Evolutionary conservation across 2,329 filamentous ascomycete genomes (phyloP), one percentile per base, ranked within the genome.

Genomic region (Fusarium brachygibbosum): DNA sequence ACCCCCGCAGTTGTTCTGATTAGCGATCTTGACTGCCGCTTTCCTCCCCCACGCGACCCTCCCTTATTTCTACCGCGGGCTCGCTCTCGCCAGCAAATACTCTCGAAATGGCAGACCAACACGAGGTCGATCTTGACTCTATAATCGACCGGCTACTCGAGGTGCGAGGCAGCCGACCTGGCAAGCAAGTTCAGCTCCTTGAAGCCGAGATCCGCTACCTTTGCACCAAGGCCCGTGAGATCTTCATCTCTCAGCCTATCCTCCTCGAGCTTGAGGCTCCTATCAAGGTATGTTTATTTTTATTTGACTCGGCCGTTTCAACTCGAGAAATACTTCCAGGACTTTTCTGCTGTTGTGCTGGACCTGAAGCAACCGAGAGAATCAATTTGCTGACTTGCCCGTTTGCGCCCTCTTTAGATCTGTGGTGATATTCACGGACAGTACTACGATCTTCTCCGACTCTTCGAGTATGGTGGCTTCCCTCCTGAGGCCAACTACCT

Each of bases 371-470:
- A 48, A 19, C 23, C 14, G 51, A 35, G 37, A 37, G 40, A 55
- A 35, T 32, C 37, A 16, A 19, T 51, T 58, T 52, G 57, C 73
- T 75, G 61, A 75, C 58, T 51, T 54, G 57, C 34, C 50, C 25
- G 32, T 29, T 37, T 52, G 58, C 58, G 68, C 74, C 60, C 32
- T 45, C 48, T 50, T 21, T 78, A 99, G 96, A 99, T 99, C 79
- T 98, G 95, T 82, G 96, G 96, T 83, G 96, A 98, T 84, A 98
- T 99, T 75, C 96, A 98, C 82, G 96, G 96, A 73, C 96, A 99
- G 85, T 99, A 99, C 85, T 98, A 98, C 82, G 96, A 99, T 82
- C 88, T 99, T 68, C 88, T 99, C 74, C 93, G 96, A 78, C 87
- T 99, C 66, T 99, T 99, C 82, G 96, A 99, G 83, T 98, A 98